Conservation (phyloP, 176 grass and related monocot species). For the Phoenix dactylifera region DNA sequence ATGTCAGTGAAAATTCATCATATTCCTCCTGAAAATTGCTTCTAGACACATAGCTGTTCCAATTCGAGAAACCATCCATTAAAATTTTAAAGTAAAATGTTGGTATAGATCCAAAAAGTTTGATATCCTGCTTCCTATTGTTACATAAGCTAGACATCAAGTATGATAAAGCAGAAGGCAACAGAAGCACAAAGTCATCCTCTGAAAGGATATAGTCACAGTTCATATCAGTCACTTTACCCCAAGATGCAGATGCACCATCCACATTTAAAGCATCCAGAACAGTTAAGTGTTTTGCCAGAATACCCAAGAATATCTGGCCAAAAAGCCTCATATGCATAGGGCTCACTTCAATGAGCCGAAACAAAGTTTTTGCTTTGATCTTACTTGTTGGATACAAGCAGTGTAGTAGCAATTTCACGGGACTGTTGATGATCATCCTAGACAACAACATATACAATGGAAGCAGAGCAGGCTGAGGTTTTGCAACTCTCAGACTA, state of each 20-base stretch:
- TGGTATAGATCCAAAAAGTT: conserved; percentile 27
- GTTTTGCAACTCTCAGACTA: conserved; percentile 33
- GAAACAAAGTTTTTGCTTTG: conserved; percentile 44
- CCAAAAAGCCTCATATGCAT: conserved; percentile 67
- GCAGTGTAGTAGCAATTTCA: conserved; percentile 58
- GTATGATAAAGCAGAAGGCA: conserved; percentile 73
- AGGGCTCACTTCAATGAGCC: conserved; percentile 67
- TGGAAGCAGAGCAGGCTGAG: conserved; percentile 35
- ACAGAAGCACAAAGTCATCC: conserved; percentile 56
- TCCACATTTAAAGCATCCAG: conserved; percentile 29
- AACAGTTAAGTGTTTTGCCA: conserved; percentile 34
- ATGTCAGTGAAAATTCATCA: conserved; percentile 30
- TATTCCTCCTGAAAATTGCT: conserved; percentile 50
- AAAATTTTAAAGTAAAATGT: conserved; percentile 53
- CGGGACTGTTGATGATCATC: conserved; percentile 46
- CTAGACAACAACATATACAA: conserved; percentile 54
- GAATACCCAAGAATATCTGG: conserved; percentile 46
- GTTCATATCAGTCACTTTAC: neutral
- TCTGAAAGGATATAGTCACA: conserved; percentile 9
- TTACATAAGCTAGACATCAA: conserved; percentile 31
- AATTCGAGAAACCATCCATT: conserved; percentile 58
- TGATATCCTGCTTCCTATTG: conserved; percentile 29
- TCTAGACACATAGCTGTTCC: conserved; percentile 50
- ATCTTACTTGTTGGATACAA: conserved; percentile 53
- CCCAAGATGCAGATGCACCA: conserved; percentile 22